Base-by-base conservation (phyloP, 331 rosid species). In the Rhamnella rubrinervis region DNA sequence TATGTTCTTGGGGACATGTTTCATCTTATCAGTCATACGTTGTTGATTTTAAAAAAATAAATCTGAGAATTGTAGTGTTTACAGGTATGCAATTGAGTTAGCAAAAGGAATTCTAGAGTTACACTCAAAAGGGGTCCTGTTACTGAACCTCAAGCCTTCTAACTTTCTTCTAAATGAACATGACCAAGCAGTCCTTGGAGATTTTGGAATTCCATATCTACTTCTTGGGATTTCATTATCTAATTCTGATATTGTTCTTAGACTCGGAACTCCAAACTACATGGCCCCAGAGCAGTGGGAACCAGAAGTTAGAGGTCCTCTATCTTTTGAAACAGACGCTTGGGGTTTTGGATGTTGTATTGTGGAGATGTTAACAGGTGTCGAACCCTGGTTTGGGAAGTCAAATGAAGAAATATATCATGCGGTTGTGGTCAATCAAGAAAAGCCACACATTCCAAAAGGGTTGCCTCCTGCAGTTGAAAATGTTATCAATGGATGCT, bases 261-360 rank as follows among this genome's bases (percentile, higher is more conserved):
- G 86, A 55, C 80, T 78, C 58, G 86, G 86, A 53, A 82, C 81
- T 71, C 83, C 86, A n/a, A 82, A 78, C 55, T 82, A 82, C 73
- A 82, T 82, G 86, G 86, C 86, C 46, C 83, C 86, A 16, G 86
- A 82, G 64, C 86, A 82, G 71, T 82, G 81, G 86, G 83, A 82
- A 67, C 81, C 83, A 8, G 81, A 78, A 61, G 70, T 82, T 53
- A 78, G 83, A 57, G 78, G 86, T 47, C 86, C 86, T 49, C 14
- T 82, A 58, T 74, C 83, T 37, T 67, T 67, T 25, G 83, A 82
- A 68, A 78, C 86, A 41, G 83, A 82, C 60, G 49, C 83, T 0
- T 82, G 86, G 86, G 86, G 86, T 17, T 75, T 82, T 41, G 86
- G 78, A 31, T 82, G 86, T 67, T 74, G 83, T 73, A 37, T 82